Percentiles rank a stretch among this genome's conserved stretches.
These are phyloP conservation scores for Tylopilus rubrobrunneus DNA, from an alignment of 768 basidiomycete genomes.

Conservation along the genomic window DNA sequence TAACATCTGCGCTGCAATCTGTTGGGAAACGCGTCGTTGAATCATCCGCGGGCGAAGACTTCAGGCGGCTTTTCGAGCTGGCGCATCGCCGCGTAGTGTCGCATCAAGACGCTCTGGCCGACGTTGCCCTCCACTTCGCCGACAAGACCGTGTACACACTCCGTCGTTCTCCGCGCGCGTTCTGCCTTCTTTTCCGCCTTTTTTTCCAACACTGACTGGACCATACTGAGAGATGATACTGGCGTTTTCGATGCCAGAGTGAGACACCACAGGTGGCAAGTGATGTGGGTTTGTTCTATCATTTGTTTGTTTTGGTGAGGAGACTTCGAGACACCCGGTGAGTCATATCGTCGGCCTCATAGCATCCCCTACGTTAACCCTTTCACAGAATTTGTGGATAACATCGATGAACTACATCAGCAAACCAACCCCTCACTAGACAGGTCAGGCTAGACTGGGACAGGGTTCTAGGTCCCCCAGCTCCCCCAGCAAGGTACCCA, in stretches of 20 bases:
- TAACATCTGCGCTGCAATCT: constrained; percentile 54
- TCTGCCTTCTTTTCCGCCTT: constrained; percentile 82
- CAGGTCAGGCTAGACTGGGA: too few relatives aligned
- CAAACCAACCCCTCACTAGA: too few relatives aligned
- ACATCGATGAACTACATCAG: constrained; percentile 68
- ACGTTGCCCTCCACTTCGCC: constrained; percentile 68
- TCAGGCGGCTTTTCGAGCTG: constrained; percentile 46
- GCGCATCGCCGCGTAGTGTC: constrained; percentile 11
- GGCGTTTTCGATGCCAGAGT: constrained; percentile 65
- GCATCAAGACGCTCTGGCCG: constrained; percentile 37
- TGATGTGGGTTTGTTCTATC: constrained; percentile 72
- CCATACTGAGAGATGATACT: constrained; percentile 46
- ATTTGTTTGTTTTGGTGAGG: constrained; percentile 73
- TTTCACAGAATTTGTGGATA: constrained; percentile 54
- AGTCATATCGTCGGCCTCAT: constrained; percentile 19
- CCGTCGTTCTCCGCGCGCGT: constrained; percentile 73
- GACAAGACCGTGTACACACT: constrained; percentile 68
- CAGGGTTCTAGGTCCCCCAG: too few relatives aligned
- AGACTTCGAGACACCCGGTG: constrained; percentile 72
- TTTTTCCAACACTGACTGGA: constrained; percentile 84
- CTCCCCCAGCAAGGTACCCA: too few relatives aligned
- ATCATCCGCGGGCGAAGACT: constrained; percentile 47
- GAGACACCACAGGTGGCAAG: constrained; percentile 66
- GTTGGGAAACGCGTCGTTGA: constrained; percentile 53
- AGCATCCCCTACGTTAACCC: constrained; percentile 1